Conservation (phyloP, 345 rosid genomes). For the Melastoma malabathricum region DNA sequence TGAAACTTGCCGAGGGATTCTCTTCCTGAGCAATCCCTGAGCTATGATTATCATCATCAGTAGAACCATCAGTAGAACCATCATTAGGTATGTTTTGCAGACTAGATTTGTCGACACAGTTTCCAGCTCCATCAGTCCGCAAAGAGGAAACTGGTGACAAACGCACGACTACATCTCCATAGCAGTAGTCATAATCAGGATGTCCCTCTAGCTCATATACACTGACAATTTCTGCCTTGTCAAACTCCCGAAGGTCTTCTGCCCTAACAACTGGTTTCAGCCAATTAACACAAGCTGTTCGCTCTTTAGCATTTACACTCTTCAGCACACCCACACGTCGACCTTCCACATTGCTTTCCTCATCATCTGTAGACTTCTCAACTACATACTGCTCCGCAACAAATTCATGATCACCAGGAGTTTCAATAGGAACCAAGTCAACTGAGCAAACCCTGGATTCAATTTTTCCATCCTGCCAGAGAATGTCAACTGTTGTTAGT, state of each 20-base stretch:
- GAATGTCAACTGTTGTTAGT: constrained; percentile 62
- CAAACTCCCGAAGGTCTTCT: constrained; percentile 85
- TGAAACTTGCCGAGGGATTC: constrained; percentile 21
- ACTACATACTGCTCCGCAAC: constrained; percentile 85
- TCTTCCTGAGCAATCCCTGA: constrained; percentile 20
- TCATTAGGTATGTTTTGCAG: constrained; percentile 19
- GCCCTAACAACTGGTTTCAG: constrained; percentile 56
- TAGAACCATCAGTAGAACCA: constrained; percentile 13
- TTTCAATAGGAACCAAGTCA: constrained; percentile 73
- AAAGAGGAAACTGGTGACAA: constrained; percentile 46
- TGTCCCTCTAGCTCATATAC: constrained; percentile 92
- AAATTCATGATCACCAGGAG: constrained; percentile 98
- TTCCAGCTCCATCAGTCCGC: constrained; percentile 22
- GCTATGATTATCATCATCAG: constrained; percentile 18
- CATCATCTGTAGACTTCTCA: constrained; percentile 74
- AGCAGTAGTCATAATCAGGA: constrained; percentile 94
- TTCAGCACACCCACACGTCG: constrained; percentile 74
- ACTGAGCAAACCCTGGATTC: constrained; percentile 42
- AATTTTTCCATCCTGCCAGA: constrained; percentile 80
- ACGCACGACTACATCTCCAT: constrained; percentile 87
- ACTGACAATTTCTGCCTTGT: constrained; percentile 74
- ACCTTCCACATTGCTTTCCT: constrained; percentile 43
- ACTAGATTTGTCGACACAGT: constrained; percentile 21
- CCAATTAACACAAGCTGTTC: constrained; percentile 85
- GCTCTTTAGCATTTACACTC: constrained; percentile 86